Conservation (phyloP, 129 eudicot genomes). For the Artemisia argyi region DNA sequence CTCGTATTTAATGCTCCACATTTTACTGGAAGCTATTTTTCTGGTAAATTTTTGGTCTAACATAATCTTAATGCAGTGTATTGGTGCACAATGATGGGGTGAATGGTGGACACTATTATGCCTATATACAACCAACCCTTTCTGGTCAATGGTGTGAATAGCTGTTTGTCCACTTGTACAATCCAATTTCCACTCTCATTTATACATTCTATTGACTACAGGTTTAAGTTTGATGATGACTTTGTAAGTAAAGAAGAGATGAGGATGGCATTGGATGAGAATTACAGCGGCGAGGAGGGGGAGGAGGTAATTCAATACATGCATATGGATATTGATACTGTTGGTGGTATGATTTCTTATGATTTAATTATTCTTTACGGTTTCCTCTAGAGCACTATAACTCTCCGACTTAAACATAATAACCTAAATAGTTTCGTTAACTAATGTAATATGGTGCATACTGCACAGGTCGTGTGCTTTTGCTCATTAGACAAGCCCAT, state of each 20-base stretch:
- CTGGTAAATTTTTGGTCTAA: slow-evolving; percentile 8
- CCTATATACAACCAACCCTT: slow-evolving; percentile 83
- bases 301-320: slow-evolving; percentile 45
- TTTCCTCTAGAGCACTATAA: slow-evolving; percentile 67
- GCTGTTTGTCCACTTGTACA: too few species aligned
- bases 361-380: slow-evolving; percentile 32
- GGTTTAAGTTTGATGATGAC: slow-evolving; percentile 88
- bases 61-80: slow-evolving; percentile 55
- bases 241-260: slow-evolving; percentile 76
- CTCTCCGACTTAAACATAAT: too few species aligned
- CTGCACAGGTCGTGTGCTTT: too few species aligned
- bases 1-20: not conserved
- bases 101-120: slow-evolving; percentile 95
- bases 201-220: slow-evolving; percentile 21
- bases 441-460: too few species aligned
- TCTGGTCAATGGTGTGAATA: slow-evolving; percentile 76
- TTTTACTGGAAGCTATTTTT: not conserved
- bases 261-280: slow-evolving; percentile 81
- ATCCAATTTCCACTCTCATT: not conserved
- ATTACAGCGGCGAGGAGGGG: slow-evolving; percentile 78
- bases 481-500: too few species aligned
- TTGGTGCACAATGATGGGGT: slow-evolving; percentile 98
- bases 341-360: not conserved
- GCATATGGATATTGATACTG: too few species aligned
- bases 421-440: too few species aligned